Evolutionary conservation across 2,329 filamentous ascomycete genomes (phyloP), one percentile per base, ranked within the genome.

Genomic region (Lasiodiplodia theobromae): DNA sequence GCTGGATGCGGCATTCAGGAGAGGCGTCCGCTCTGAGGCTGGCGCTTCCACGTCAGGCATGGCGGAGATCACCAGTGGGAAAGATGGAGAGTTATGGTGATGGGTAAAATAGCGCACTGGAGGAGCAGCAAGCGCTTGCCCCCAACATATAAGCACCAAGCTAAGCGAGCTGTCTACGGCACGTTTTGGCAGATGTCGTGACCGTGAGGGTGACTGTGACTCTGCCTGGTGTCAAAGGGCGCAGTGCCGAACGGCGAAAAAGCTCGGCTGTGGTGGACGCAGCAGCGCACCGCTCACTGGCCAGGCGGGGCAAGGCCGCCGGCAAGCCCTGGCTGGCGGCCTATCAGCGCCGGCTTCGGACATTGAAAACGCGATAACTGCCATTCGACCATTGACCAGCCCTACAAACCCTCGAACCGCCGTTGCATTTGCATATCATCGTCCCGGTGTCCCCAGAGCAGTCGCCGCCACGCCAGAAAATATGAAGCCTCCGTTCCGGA

Each of bases 401-500:
- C 63, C 51, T 65, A 65, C 34, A 14, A 65, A 23, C 47, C 44
- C 38, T 47, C 51, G 40, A 18, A 38, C 60, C 38, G 23, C 21
- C 28, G 58, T 23, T 34, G 14, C 58, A 14, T 23, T 49, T 51
- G 25, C 58, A 63, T 64, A 38, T 52, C 52, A 2, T 34, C 51
- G 21, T n/a, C 40, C 7, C 60, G 23, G 60, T 52, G 60, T 52
- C 38, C 40, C 44, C 25, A 37, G 16, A 37, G 8, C 53, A 64
- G n/a, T 4, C 54, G 23, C 23, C 31, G n/a, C 28, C 34, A 28
- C 31, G n/a, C 28, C 18, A 51, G 8, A 23, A 23, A 63, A 58
- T 47, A 80, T 81, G 77, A 79, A 77, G 70, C 75, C 77, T 6
- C 77, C 79, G 37, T 82, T 95, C 72, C 91, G 92, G 68, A 91